Base-by-base conservation (phyloP, 2,329 filamentous ascomycete genomes). In the Microsporum canis region DNA sequence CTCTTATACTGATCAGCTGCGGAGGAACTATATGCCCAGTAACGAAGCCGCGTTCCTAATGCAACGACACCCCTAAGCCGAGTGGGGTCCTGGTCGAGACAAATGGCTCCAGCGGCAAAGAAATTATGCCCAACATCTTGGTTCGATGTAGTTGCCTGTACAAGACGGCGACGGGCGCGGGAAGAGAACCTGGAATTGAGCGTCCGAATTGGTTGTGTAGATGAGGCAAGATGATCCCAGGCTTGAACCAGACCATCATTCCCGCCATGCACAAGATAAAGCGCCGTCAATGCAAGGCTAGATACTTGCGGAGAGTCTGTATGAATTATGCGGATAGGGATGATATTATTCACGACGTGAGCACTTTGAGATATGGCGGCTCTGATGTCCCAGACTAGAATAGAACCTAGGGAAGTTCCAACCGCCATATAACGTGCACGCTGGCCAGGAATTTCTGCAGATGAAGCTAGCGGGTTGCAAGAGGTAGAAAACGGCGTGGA, bases 181-280 rank as follows among this genome's bases (percentile, higher is more conserved):
- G 88, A 87, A 1, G 88, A 88, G 66, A 92, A 91, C 12, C 88
- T 85, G 2, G 90, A 89, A 70, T 95, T 91, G 60, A 99, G 79
- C 0, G 91, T 97, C 43, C 91, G 85, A 58, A 97, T 82, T 0
- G 94, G 89, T 23, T 87, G 84, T 17, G 81, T 75, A 0, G 82
- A 88, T 1, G 92, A 97, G 0, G 87, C 89, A 55, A 99, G 78
- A n/a, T 88, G 89, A 76, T 99, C 94, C 94, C 94, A 99, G 4
- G 91, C 89, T 72, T 97, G 94, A 3, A 96, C 92, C 2, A 97
- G 82, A 0, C 94, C 92, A 74, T 99, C 94, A 66, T 88, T 96
- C 31, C 94, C 94, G 57, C 94, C 94, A 71, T 96, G 89, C 5
- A 97, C 88, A 14, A 99, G 76, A 70, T 95, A 95, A 14, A 99